phyloP scores from a whole-genome alignment of 2,329 filamentous ascomycete species.

The Aspergillus pseudoglaucus region DNA sequence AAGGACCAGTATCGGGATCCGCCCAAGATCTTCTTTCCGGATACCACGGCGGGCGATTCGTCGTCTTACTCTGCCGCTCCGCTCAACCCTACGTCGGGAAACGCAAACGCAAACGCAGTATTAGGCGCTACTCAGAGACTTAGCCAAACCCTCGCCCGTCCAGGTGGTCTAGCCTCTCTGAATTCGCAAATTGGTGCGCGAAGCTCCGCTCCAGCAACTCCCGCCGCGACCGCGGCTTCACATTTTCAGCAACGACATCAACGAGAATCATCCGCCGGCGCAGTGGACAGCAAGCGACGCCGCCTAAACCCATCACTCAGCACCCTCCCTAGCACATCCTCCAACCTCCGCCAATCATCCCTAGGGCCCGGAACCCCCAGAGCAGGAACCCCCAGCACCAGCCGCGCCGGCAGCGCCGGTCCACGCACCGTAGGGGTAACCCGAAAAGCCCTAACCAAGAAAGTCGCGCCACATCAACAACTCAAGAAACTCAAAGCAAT shows the following conservation, averaged over 20 bases:
- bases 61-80: constrained; percentile 38
- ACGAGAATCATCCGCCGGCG: constrained; percentile 50
- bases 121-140: constrained; percentile 47
- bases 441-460: constrained; percentile 47
- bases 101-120: constrained; percentile 48
- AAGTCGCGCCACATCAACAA: constrained; percentile 50
- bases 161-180: constrained; percentile 32
- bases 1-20: constrained; percentile 38
- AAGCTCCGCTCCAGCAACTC: constrained; percentile 41
- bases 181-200: constrained; percentile 32
- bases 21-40: constrained; percentile 45
- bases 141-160: constrained; percentile 31
- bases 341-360: constrained; percentile 54
- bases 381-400: constrained; percentile 46
- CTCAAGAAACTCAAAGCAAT: constrained; percentile 34
- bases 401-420: constrained; percentile 54
- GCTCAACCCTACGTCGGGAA: constrained; percentile 50
- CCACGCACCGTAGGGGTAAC: constrained; percentile 38
- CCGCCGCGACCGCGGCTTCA: constrained; percentile 27
- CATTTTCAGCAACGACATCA: constrained; percentile 41
- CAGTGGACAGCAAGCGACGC: constrained; percentile 53
- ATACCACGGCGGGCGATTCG: constrained; percentile 38
- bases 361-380: constrained; percentile 60
- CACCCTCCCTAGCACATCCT: constrained; percentile 49
- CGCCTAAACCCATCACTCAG: constrained; percentile 49